Percentiles rank a stretch among this genome's conserved stretches.
phyloP scores from a whole-genome alignment of 768 basidiomycete species.

The Basidioascus undulatus region DNA sequence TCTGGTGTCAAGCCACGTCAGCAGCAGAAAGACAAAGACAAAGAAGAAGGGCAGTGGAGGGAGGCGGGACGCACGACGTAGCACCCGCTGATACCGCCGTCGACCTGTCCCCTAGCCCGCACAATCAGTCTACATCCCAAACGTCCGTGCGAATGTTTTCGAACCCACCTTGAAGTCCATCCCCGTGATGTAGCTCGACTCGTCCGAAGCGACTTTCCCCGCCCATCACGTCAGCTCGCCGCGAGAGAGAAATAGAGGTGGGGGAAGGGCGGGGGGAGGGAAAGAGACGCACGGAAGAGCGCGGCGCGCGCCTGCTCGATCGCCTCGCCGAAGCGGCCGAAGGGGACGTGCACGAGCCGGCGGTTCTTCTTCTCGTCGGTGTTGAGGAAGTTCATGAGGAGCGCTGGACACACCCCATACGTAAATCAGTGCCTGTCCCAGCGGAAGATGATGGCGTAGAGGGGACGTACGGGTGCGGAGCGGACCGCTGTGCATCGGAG shows the following conservation, averaged over 20 bases:
- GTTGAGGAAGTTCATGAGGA: constrained; percentile 95
- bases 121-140: neutral
- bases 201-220: constrained; percentile 61
- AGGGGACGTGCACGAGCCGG: constrained; percentile 39
- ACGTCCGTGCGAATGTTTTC: neutral
- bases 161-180: constrained; percentile 10
- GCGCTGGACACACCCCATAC: constrained; percentile 28
- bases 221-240: neutral
- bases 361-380: constrained; percentile 86
- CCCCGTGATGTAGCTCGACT: constrained; percentile 89
- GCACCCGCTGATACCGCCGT: constrained; percentile 74
- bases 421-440: neutral
- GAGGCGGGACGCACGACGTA: constrained; percentile 34
- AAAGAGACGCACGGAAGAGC: constrained; percentile 49
- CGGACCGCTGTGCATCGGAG: constrained; percentile 38
- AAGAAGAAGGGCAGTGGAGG: neutral
- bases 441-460: neutral
- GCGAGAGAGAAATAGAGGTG: neutral
- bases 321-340: constrained; percentile 95
- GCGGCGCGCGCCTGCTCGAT: constrained; percentile 82
- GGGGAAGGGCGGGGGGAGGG: neutral
- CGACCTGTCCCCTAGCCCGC: constrained; percentile 43
- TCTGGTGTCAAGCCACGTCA: neutral
- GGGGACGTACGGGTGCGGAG: constrained; percentile 60
- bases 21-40: neutral